A percentile compares a stretch with the other conserved stretches of the same genome.
Evolutionary conservation across 2,329 filamentous ascomycete genomes (phyloP).

Genomic region (Diaporthe ilicicola): DNA sequence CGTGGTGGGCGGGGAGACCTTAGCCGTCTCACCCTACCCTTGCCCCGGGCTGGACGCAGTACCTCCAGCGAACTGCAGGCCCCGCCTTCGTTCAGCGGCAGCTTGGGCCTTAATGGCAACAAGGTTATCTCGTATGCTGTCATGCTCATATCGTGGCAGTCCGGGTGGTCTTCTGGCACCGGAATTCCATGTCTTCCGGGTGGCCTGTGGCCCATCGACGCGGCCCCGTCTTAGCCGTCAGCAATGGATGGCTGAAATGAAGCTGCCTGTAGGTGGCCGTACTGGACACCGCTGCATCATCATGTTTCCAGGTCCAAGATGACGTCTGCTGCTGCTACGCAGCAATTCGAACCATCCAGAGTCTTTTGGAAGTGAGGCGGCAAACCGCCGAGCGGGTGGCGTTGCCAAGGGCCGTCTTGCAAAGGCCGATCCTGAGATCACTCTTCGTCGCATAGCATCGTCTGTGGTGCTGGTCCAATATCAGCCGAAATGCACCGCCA

Average conservation of each 20-base stretch:
- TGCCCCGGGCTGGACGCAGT: background rate
- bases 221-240: constrained; percentile 12
- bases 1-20: background rate
- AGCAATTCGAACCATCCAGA: too few relatives aligned
- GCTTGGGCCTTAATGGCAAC: constrained; percentile 15
- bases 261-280: background rate
- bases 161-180: constrained; percentile 8
- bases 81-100: constrained; percentile 10
- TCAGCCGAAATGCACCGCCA: background rate
- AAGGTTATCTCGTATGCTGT: constrained; percentile 25
- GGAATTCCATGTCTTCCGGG: constrained; percentile 21
- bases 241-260: background rate
- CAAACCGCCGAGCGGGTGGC: background rate
- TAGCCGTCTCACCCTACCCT: constrained; percentile 2
- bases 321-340: background rate
- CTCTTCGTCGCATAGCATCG: constrained; percentile 14
- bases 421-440: background rate
- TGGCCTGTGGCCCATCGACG: background rate
- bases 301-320: background rate
- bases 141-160: constrained; percentile 10
- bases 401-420: background rate
- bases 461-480: constrained; percentile 6
- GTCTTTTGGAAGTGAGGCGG: background rate
- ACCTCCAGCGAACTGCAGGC: background rate
- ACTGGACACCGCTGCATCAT: background rate